Percentiles rank a stretch among this genome's conserved stretches.
These are phyloP conservation scores for Talaromyces sp. DNA, from an alignment of 2,329 filamentous ascomycete genomes.

Conservation along the genomic window DNA sequence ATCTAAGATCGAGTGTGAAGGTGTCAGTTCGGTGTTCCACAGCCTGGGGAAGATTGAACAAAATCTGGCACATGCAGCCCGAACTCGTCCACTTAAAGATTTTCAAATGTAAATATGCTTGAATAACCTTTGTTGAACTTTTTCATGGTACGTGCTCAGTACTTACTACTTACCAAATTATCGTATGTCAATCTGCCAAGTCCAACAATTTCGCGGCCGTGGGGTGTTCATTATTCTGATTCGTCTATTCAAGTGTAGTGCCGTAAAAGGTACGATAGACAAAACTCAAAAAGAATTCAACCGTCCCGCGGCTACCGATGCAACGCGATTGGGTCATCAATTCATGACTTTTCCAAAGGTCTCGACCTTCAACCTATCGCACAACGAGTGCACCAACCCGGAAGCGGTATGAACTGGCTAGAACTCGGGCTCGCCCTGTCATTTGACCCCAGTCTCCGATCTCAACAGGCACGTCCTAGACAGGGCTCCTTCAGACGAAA, in stretches of 20 bases:
- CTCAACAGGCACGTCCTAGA: neutral
- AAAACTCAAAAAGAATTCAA: neutral
- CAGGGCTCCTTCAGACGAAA: neutral
- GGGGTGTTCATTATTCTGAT: neutral
- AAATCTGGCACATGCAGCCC: slow-evolving; percentile 2
- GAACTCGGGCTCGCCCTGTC: neutral
- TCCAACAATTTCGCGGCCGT: neutral
- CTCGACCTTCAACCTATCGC: neutral
- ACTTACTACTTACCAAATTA: neutral
- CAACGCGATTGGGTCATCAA: slow-evolving; percentile 11
- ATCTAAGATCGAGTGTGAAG: slow-evolving; percentile 7
- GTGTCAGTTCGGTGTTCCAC: neutral
- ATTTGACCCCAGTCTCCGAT: neutral
- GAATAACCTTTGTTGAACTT: neutral
- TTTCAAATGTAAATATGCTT: neutral
- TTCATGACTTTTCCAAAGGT: neutral
- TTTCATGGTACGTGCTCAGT: neutral
- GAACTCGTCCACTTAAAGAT: neutral
- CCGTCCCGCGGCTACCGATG: slow-evolving; percentile 13
- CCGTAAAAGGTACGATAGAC: neutral
- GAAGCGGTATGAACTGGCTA: slow-evolving; percentile 8
- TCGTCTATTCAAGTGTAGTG: neutral
- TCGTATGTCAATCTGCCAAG: neutral
- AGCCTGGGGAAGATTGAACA: slow-evolving; percentile 7
- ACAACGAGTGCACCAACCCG: neutral